Evolutionary conservation across 1,284 basidiomycete genomes (phyloP).

Genomic region (Cryptococcus maquisensis): DNA sequence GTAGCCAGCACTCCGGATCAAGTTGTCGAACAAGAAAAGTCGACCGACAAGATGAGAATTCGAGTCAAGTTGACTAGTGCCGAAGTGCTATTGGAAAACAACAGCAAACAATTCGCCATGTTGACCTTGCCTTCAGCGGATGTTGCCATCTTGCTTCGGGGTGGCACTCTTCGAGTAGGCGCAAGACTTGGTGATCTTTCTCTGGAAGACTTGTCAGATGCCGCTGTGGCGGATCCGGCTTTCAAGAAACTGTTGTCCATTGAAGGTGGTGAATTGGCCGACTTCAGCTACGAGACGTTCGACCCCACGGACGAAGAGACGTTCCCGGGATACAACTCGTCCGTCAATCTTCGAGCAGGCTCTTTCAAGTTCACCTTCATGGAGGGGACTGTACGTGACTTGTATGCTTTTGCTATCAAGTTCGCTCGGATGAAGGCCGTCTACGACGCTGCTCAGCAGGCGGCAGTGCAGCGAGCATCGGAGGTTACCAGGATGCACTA

Average conservation of each 20-base stretch:
- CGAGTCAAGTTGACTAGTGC: conserved; percentile 83
- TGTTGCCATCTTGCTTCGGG: conserved; percentile 71
- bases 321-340: conserved; percentile 81
- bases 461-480: conserved; percentile 84
- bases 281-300: conserved; percentile 93
- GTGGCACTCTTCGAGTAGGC: conserved; percentile 71
- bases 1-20: conserved; percentile 8
- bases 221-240: conserved; percentile 55
- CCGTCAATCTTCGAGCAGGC: conserved; percentile 78
- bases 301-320: conserved; percentile 59
- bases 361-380: conserved; percentile 88
- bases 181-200: conserved; percentile 83
- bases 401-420: conserved; percentile 80
- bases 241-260: conserved; percentile 91
- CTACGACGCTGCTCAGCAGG: conserved; percentile 89
- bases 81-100: conserved; percentile 82
- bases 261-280: conserved; percentile 90
- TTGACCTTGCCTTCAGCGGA: conserved; percentile 88
- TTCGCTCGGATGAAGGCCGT: conserved; percentile 87
- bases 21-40: conserved; percentile 11
- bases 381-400: conserved; percentile 77
- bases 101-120: conserved; percentile 69
- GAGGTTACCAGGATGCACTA: conserved; percentile 85
- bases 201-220: conserved; percentile 72
- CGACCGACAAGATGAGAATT: conserved; percentile 69